Evolutionary conservation across 345 rosid genomes (phyloP), one percentile per base, ranked within the genome.

Genomic region (Luvunga scandens): DNA sequence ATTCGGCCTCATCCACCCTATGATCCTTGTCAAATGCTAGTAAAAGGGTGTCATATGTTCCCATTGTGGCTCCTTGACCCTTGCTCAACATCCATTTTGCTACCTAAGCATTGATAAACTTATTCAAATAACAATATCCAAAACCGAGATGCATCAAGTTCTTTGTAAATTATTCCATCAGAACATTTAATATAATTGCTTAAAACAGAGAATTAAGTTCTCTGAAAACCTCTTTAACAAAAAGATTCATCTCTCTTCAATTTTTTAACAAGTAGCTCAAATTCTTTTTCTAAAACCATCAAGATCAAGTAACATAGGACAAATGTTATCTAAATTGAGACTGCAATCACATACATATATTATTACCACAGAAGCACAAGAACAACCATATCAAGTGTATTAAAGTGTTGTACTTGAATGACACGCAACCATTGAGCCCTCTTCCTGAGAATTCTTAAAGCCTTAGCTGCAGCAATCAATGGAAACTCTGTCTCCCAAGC

Each of bases 41-140:
- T 9, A 94, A 80, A 69, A 93, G 92, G 21, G 89, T 87, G 81
- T 94, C 97, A 19, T 88, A 94, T 30, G 97, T 94, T 77, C 84
- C 91, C 98, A 94, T 88, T 31, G 96, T 93, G 66, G 94, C 88
- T 65, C 99, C 97, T 84, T 95, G 97, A 53, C 99, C 97, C 88
- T 92, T 93, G 82, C 97, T 86, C 87, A 95, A 75, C 97, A 95
- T 95, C 99, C 99, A 93, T 78, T 93, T 95, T 21, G 98, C 92
- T 71, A 95, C 90, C 98, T 94, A 71, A 36, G 45, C 30, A 81
- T 71, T 50, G 48, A 68, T 56, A 53, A 81, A 71, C 72, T 62
- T 74, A 14, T 16, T 8, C 18, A 1, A 12, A 45, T 45, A 45
- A 45, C 2, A 25, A 30, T 42, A 79, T 75, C 45, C 69, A 75